Evolutionary conservation across 2,329 filamentous ascomycete species (phyloP), one percentile per base, ranked within the genome.

Genomic region (Arthrobotrys iridis): DNA sequence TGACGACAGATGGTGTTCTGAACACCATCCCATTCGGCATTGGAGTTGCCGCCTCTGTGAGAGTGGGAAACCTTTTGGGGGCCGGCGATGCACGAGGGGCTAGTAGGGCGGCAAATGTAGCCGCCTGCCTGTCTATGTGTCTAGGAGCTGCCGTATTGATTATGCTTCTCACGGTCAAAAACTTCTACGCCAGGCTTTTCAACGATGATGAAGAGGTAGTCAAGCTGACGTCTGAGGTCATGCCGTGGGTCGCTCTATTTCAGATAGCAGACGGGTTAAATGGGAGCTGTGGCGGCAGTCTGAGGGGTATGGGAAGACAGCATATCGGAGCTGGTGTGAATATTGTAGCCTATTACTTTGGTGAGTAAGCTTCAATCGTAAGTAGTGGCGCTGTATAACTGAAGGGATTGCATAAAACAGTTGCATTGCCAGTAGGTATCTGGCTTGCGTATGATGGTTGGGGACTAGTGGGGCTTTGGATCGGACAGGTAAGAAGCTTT

Each of bases 211-310:
- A 87, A 18, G 82, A 85, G 0, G 93, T 96, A 0, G 85, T 96
- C 45, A 83, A 81, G 6, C 86, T 96, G 0, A 93, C 93, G 0
- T 88, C 90, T 0, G 84, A 89, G 13, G 90, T 96, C 24, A 89
- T 96, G 85, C 93, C 93, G 0, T 94, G 89, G 79, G 93, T 96
- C 0, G 93, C 93, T 0, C 84, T 96, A 1, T 96, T 96, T 82
- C 93, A 96, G 83, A 93, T 96, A 73, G 92, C 93, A 0, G 93
- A 96, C 80, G 93, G 93, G 0, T 83, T 96, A 33, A 95, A 95
- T 79, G 92, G 93, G 0, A 91, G 88, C 73, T 96, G 93, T 80
- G 93, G 93, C 0, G 93, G 93, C 0, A 88, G 89, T 18, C 83
- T 96, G 11, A 84, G 93, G 77, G 93, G 93, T 0, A 95, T 94